Base-by-base conservation (phyloP, 1,284 basidiomycete species). In the Boletellus deceptivus region DNA sequence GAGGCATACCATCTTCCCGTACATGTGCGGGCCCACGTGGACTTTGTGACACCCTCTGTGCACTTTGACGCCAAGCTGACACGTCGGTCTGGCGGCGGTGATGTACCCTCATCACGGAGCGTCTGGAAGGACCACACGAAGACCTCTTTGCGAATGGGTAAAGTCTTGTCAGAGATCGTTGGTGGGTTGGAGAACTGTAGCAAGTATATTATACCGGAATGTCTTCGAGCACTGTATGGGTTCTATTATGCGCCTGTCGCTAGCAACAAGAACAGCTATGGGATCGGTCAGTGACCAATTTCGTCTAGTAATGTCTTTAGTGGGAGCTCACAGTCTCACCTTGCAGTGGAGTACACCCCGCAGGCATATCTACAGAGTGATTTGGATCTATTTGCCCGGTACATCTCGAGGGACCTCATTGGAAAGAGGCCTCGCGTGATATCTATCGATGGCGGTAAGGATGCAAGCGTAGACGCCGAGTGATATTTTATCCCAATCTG, bases 191-290 rank as follows among this genome's bases (percentile, higher is more conserved):
- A 64, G 16, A 52, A 65, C n/a, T 79, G 80, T 54, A 67, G 76
- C 57, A 29, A 70, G 40, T 58, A 68, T 39, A 79, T 77, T 54
- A 76, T 73, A 9, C 73, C 70, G 0, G 64, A 67, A 38, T 82
- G 78, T 55, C 59, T 79, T 39, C 67, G 74, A 24, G 70, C 69
- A 3, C 61, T 80, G 46, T 84, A 80, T 53, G 63, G 64, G 3
- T 71, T 78, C 37, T 65, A 71, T 40, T 75, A 75, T 46, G 70
- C 60, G 13, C 77, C 76, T 3, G 31, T 66, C 5, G 62, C 69
- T 1, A 70, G 71, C 1, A 41, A 67, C 1, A 69, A 69, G 53
- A 82, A 82, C 51, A 75, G 70, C 11, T 78, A 70, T 52, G 79
- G 76, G 5, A 76, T 82, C 27, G 75, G 78, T 76, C 4, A 57